phyloP scores from a whole-genome alignment of 2,329 filamentous ascomycete genomes.

The Fusarium xyrophilum region DNA sequence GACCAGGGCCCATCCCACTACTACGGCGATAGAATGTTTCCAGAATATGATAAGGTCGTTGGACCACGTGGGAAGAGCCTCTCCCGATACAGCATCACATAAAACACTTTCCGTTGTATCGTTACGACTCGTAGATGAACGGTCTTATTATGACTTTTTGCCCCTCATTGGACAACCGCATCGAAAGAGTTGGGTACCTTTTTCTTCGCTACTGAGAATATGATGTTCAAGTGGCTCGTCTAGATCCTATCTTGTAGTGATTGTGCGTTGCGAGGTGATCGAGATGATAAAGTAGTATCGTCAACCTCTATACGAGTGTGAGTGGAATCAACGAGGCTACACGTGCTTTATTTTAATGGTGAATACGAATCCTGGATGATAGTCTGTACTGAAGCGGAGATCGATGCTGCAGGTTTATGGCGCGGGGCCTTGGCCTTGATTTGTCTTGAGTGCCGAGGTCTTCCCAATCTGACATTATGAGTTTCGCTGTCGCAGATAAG shows the following conservation, averaged over 20 bases:
- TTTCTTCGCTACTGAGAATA: too few relatives aligned
- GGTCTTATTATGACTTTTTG: too few relatives aligned
- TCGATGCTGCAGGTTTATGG: not conserved
- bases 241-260: not conserved
- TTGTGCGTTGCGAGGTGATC: fast-evolving
- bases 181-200: too few relatives aligned
- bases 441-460: not conserved
- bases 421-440: not conserved
- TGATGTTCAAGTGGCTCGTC: too few relatives aligned
- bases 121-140: too few relatives aligned
- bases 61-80: not conserved
- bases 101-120: too few relatives aligned
- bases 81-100: not conserved
- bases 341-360: fast-evolving
- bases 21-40: not conserved
- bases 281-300: not conserved
- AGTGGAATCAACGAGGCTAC: not conserved
- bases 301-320: not conserved
- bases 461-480: too few relatives aligned
- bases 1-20: too few relatives aligned
- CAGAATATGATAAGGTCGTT: not conserved
- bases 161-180: too few relatives aligned
- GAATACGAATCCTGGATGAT: not conserved
- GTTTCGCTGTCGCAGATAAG: not conserved
- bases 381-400: not conserved